Evolutionary conservation across 306 rosid genomes (phyloP).

Genomic region (Medicago ruthenica): DNA sequence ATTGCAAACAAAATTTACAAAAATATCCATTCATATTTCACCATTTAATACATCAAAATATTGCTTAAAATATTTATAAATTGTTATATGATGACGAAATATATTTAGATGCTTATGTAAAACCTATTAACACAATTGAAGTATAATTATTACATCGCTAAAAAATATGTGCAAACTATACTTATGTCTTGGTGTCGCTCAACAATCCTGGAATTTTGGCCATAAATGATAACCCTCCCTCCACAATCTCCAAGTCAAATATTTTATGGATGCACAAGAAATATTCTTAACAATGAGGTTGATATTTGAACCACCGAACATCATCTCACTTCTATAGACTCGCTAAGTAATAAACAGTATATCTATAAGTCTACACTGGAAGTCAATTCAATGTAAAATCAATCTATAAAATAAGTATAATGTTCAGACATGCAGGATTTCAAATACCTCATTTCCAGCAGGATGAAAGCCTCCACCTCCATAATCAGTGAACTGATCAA

Average conservation of each 20-base stretch:
- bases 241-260: constrained; percentile 9
- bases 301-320: not conserved
- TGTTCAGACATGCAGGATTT: constrained; percentile 19
- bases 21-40: not conserved
- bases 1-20: not conserved
- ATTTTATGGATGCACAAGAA: constrained; percentile 1
- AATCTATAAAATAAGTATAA: constrained; percentile 10
- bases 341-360: not conserved
- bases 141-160: not conserved
- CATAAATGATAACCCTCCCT: not conserved
- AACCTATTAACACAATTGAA: not conserved
- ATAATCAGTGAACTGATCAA: constrained; percentile 96
- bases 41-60: not conserved
- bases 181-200: not conserved
- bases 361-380: not conserved
- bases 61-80: not conserved
- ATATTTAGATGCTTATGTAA: not conserved
- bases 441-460: constrained; percentile 92
- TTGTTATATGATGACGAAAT: not conserved
- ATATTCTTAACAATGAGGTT: not conserved
- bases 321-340: constrained; percentile 4
- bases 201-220: not conserved
- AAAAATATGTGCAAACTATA: not conserved
- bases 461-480: constrained; percentile 99
- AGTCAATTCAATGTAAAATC: constrained; percentile 3